phyloP scores from a whole-genome alignment of 495 filamentous ascomycete species.

The Penicillium chermesinum region DNA sequence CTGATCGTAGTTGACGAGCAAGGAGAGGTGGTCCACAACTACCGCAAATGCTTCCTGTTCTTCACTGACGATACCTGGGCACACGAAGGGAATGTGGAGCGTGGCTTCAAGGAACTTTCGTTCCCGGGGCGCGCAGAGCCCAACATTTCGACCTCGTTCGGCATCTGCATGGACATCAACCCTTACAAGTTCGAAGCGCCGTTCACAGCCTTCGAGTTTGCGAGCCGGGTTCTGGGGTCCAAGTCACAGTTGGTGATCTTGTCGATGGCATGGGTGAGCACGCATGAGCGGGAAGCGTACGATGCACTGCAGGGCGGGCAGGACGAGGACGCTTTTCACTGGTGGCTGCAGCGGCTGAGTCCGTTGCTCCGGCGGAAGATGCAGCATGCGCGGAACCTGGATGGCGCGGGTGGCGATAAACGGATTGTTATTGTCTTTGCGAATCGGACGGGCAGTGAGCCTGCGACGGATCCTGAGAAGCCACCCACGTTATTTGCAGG shows the following conservation, averaged over 20 bases:
- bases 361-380: conserved; percentile 58
- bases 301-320: conserved; percentile 50
- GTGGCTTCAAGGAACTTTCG: conserved; percentile 35
- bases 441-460: conserved; percentile 74
- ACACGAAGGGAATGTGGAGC: conserved; percentile 62
- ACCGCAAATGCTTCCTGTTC: conserved; percentile 86
- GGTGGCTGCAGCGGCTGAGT: conserved; percentile 82
- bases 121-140: conserved; percentile 1
- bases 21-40: conserved; percentile 72
- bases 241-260: conserved; percentile 69
- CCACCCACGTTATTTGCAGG: conserved; percentile 64
- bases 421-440: conserved; percentile 77
- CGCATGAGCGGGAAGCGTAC: conserved; percentile 42
- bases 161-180: conserved; percentile 76
- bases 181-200: conserved; percentile 75
- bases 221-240: conserved; percentile 63
- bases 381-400: conserved; percentile 31
- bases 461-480: conserved; percentile 40
- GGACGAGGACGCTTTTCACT: conserved; percentile 75
- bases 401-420: conserved; percentile 18
- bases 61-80: conserved; percentile 93
- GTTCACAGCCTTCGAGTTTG: conserved; percentile 79
- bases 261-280: conserved; percentile 81
- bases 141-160: conserved; percentile 62
- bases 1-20: conserved; percentile 68